Percentiles rank a stretch among this genome's conserved stretches.
Conservation (phyloP, 1,139 yeast species). For the Yamadazyma oceani region DNA sequence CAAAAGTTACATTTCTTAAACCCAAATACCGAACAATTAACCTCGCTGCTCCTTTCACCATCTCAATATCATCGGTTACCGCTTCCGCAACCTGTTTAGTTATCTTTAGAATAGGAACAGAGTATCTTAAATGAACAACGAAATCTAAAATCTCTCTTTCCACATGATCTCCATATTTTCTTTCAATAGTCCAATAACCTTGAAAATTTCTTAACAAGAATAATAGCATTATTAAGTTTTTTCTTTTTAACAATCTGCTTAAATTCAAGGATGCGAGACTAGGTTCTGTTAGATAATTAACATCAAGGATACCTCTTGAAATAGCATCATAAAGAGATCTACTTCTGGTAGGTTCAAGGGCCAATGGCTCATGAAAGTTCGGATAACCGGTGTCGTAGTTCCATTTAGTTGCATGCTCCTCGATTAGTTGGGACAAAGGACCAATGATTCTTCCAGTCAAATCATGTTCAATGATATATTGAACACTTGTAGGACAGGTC, state of each 20-base stretch:
- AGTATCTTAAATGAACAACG: slow-evolving; percentile 47
- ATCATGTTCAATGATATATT: slow-evolving; percentile 36
- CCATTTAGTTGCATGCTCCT: slow-evolving; percentile 32
- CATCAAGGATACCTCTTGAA: slow-evolving; percentile 38
- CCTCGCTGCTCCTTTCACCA: slow-evolving; percentile 19
- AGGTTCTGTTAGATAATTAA: slow-evolving; percentile 45
- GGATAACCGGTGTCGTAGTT: slow-evolving; percentile 30
- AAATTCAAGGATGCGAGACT: slow-evolving; percentile 20
- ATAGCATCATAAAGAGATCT: slow-evolving; percentile 33
- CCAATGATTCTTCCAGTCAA: slow-evolving; percentile 44
- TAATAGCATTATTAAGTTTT: slow-evolving; percentile 38
- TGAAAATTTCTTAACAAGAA: slow-evolving; percentile 53
- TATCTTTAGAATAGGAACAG: slow-evolving; percentile 47
- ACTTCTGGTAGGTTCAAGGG: slow-evolving; percentile 18
- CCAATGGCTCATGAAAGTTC: slow-evolving; percentile 26
- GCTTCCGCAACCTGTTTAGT: slow-evolving; percentile 44
- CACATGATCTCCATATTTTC: slow-evolving; percentile 72
- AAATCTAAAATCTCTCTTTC: slow-evolving; percentile 53
- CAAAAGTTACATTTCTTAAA: slow-evolving; percentile 20
- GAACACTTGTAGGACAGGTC: slow-evolving; percentile 61
- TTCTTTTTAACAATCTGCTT: slow-evolving; percentile 24
- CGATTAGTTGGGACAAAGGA: slow-evolving; percentile 49
- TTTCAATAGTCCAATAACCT: slow-evolving; percentile 52
- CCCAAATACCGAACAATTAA: slow-evolving; percentile 23
- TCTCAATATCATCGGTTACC: slow-evolving; percentile 20